phyloP scores from a whole-genome alignment of 768 basidiomycete genomes.

The Rossbeevera mucosa region DNA sequence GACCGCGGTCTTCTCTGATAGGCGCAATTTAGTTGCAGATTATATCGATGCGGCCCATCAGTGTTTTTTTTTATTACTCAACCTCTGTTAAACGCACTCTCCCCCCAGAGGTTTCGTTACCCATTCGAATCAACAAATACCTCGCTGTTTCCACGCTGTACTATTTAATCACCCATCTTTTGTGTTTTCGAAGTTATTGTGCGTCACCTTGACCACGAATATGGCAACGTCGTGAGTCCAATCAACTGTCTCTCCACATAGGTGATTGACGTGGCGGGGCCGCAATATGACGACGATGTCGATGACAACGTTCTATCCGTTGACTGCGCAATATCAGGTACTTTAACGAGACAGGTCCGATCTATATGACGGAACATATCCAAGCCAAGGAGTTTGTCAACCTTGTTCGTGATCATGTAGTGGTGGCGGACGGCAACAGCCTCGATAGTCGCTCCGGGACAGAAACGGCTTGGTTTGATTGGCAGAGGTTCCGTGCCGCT shows the following conservation, averaged over 20 bases:
- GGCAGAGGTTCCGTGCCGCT: conserved; percentile 1
- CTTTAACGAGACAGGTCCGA: conserved; percentile 8
- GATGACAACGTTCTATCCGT: background rate
- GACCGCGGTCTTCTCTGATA: background rate
- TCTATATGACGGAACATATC: background rate
- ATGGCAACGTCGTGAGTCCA: background rate
- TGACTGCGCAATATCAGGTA: conserved; percentile 1
- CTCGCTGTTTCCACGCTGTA: background rate
- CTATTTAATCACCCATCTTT: background rate
- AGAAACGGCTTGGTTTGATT: conserved; percentile 1
- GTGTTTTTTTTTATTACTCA: background rate
- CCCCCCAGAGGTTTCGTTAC: background rate
- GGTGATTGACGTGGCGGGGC: background rate
- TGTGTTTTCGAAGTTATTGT: no score
- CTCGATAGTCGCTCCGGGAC: background rate
- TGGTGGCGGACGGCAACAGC: background rate
- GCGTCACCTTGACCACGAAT: background rate
- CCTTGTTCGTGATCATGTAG: conserved; percentile 1
- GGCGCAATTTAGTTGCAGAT: background rate
- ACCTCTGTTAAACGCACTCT: background rate
- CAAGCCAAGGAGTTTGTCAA: conserved; percentile 6
- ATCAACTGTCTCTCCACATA: background rate
- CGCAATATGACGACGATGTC: background rate
- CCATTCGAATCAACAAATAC: background rate
- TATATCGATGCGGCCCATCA: background rate